Evolutionary conservation across 352 stramenopile genomes (phyloP), one percentile per base, ranked within the genome.

Genomic region (Pythium folliculosum): DNA sequence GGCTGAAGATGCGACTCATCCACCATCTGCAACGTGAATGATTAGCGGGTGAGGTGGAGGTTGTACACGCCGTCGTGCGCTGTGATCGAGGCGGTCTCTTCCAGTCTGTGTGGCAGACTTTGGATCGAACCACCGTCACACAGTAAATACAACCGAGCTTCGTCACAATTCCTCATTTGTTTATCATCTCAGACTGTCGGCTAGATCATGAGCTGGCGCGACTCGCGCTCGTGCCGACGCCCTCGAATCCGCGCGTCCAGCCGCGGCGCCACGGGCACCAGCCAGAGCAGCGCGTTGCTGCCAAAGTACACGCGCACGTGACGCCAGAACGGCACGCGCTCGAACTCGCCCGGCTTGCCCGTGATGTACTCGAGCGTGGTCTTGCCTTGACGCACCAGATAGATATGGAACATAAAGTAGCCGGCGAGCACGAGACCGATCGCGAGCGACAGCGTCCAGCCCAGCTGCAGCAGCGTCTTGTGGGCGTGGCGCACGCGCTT

Each of bases 351-450:
- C 19, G 48, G 63, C 45, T 80, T 78, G 40, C 73, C 63, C 0
- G 74, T 69, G 25, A 95, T 66, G 55, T 87, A 92, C 69, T 95
- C 82, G 58, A 95, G 80, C 63, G 87, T 95, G 47, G 87, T 94
- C 47, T 82, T 77, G 25, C 87, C 87, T 30, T 71, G 62, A 8
- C 70, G 61, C 25, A 95, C 65, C 22, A 95, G 69, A 76, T 82
- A 94, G 30, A 94, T 21, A 69, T 95, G 82, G 68, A 94, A 95
- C 27, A 68, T 45, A 55, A 91, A 82, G 72, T 94, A 95, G 47
- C 84, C 80, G 10, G 73, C 62, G 38, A 95, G 71, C 17, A 94
- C 47, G 37, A 65, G n/a, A 8, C 85, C 87, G 12, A 94, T 63
- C 1, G 74, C 66, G 0, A 92, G 56, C 30, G 82, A 77, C 52